Conservation (phyloP, 495 filamentous ascomycete species). For the Lichina pygmaea region DNA sequence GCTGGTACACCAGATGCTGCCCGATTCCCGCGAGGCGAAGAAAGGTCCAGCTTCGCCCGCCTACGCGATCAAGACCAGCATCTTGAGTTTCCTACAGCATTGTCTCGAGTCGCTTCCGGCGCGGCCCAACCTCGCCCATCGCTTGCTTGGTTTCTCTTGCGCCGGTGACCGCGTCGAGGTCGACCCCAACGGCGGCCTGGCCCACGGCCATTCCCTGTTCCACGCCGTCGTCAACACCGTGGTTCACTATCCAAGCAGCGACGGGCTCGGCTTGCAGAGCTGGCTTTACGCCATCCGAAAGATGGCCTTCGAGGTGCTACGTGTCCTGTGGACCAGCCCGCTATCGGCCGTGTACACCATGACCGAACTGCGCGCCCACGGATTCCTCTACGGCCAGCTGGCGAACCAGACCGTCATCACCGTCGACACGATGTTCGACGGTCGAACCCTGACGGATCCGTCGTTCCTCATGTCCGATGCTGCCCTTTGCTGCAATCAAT, state of each 20-base stretch:
- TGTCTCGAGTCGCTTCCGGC: conserved; percentile 43
- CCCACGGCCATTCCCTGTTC: conserved; percentile 43
- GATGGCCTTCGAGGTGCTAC: conserved; percentile 48
- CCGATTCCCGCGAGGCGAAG: conserved; percentile 32
- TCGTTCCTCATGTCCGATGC: conserved; percentile 39
- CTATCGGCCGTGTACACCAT: conserved; percentile 50
- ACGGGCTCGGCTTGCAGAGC: conserved; percentile 28
- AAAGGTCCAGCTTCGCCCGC: conserved; percentile 31
- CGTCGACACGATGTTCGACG: conserved; percentile 41
- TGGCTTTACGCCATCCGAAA: conserved; percentile 51
- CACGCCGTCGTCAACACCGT: conserved; percentile 47
- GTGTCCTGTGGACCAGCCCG: conserved; percentile 57
- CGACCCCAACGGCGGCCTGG: conserved; percentile 33
- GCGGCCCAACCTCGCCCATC: conserved; percentile 61
- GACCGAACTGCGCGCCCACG: conserved; percentile 45
- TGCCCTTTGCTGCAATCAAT: conserved; percentile 38
- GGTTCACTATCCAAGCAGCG: conserved; percentile 28
- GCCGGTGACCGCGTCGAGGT: conserved; percentile 36
- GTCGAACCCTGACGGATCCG: conserved; percentile 19
- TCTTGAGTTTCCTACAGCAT: conserved; percentile 59
- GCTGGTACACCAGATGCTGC: conserved; percentile 34
- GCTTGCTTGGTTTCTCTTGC: conserved; percentile 69
- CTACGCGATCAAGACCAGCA: conserved; percentile 48
- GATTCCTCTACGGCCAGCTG: conserved; percentile 46
- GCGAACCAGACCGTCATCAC: conserved; percentile 34